A percentile compares a stretch with the other conserved stretches of the same genome.
phyloP scores from a whole-genome alignment of 2,329 filamentous ascomycete genomes.

The Neopestalotiopsis rosae region DNA sequence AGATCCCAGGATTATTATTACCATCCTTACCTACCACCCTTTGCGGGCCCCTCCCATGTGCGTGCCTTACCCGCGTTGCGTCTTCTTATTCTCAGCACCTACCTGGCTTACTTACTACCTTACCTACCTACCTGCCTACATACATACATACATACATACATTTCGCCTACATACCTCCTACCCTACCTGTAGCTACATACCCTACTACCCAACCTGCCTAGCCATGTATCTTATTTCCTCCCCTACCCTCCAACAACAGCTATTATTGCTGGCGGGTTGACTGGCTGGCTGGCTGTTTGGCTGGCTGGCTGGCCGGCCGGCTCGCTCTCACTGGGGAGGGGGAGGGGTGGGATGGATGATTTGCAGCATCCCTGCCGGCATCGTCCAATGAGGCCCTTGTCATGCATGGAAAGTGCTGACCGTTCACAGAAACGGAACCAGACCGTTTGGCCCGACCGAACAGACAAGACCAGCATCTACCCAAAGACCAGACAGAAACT shows the following conservation, averaged over 20 bases:
- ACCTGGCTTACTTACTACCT: no score
- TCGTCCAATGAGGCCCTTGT: conserved; percentile 2
- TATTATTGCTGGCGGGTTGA: background rate
- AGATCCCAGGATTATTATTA: conserved; percentile 12
- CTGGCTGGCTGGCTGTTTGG: background rate
- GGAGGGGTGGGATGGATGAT: conserved; percentile 4
- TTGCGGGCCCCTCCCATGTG: conserved; percentile 1
- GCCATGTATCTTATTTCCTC: no score
- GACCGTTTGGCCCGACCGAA: conserved; percentile 8
- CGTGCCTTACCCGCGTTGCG: conserved; percentile 14
- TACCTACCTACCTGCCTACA: no score
- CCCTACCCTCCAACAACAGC: background rate
- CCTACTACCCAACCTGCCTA: no score
- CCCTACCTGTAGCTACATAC: no score
- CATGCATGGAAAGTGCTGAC: conserved; percentile 13
- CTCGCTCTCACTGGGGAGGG: no score
- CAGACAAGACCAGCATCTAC: no score
- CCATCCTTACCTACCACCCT: conserved; percentile 12
- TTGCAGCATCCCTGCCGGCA: conserved; percentile 12
- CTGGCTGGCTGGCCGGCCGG: no score
- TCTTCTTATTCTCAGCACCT: background rate
- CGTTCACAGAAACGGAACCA: conserved; percentile 10
- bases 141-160: no score
- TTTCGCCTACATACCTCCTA: no score
- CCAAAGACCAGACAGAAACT: background rate